Evolutionary conservation across 371 early-diverging fungal genomes (phyloP), one percentile per base, ranked within the genome.

Genomic region (Chytridiales sp.): DNA sequence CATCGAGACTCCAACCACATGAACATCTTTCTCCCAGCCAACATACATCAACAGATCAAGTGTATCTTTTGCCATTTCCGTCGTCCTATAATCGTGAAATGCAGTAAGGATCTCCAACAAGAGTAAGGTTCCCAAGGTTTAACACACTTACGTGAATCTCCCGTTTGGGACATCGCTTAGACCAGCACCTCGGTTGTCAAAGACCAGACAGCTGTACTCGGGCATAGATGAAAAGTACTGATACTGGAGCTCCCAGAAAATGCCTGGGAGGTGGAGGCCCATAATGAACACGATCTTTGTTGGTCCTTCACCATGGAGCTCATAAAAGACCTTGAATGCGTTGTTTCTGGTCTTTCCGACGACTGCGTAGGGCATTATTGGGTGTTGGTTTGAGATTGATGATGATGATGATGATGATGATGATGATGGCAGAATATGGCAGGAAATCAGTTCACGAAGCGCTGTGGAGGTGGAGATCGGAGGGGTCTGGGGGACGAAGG

Each of bases 101-200:
- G n/a, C n/a, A n/a, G n/a, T n/a, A n/a, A n/a, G 19, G 22, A 21
- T 54, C 6, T 44, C 39, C 35, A 52, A n/a, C 9, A 22, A 9
- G 50, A n/a, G n/a, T n/a, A n/a, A n/a, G n/a, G n/a, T n/a, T n/a
- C n/a, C n/a, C n/a, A n/a, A n/a, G n/a, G n/a, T n/a, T n/a, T n/a
- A n/a, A n/a, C n/a, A n/a, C n/a, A 22, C 44, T 9, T 34, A 56
- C 57, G 56, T 60, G 40, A 61, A 66, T 30, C 38, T 11, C 4
- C 60, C 66, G 5, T 21, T 4, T 0, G 56, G 61, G 15, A 49
- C 61, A 42, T 66, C 66, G n/a, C 32, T 31, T 27, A 51, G 42
- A 5, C 70, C 70, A 22, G 56, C 56, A 3, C 70, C 70, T 32
- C 70, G 51, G 48, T 70, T 70, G 51, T 70, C 70, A 47, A 62